These are phyloP conservation scores for Pseudogymnoascus sp. DNA, from an alignment of 2,329 filamentous ascomycete species.

Conservation along the genomic window DNA sequence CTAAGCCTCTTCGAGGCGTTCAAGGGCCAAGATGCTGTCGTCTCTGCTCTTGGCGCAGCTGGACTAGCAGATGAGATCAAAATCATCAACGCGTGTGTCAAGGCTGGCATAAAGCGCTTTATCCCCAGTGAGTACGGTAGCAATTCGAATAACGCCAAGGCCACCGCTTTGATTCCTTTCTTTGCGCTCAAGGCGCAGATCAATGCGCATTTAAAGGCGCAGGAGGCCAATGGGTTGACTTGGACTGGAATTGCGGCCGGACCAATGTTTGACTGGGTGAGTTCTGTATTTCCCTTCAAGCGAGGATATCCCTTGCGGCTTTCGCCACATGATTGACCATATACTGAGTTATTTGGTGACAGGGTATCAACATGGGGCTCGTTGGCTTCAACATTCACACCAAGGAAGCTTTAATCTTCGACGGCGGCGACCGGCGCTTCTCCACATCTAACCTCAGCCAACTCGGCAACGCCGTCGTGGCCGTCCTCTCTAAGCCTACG, in stretches of 20 bases:
- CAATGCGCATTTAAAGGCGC: constrained; percentile 24
- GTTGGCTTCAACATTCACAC: constrained; percentile 28
- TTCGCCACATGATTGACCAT: background rate
- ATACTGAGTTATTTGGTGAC: constrained; percentile 15
- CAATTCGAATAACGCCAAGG: constrained; percentile 23
- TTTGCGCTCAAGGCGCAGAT: constrained; percentile 30
- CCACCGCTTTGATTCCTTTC: constrained; percentile 18
- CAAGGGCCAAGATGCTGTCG: constrained; percentile 29
- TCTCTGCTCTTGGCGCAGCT: constrained; percentile 36
- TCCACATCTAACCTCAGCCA: constrained; percentile 19
- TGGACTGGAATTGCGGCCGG: constrained; percentile 28
- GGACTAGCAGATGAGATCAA: constrained; percentile 38
- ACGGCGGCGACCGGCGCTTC: constrained; percentile 23
- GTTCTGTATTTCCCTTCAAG: constrained; percentile 13
- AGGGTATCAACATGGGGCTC: constrained; percentile 18
- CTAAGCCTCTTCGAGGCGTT: constrained; percentile 19
- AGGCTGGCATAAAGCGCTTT: constrained; percentile 48
- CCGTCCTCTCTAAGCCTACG: constrained; percentile 28
- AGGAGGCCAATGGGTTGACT: constrained; percentile 22
- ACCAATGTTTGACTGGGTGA: constrained; percentile 19
- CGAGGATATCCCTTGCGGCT: constrained; percentile 14
- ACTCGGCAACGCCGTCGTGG: constrained; percentile 27
- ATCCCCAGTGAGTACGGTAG: constrained; percentile 46
- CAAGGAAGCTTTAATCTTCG: constrained; percentile 25
- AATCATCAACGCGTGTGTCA: constrained; percentile 48